These are phyloP conservation scores for Leptosphaerulina australis DNA, from an alignment of 2,329 filamentous ascomycete genomes.

Conservation along the genomic window DNA sequence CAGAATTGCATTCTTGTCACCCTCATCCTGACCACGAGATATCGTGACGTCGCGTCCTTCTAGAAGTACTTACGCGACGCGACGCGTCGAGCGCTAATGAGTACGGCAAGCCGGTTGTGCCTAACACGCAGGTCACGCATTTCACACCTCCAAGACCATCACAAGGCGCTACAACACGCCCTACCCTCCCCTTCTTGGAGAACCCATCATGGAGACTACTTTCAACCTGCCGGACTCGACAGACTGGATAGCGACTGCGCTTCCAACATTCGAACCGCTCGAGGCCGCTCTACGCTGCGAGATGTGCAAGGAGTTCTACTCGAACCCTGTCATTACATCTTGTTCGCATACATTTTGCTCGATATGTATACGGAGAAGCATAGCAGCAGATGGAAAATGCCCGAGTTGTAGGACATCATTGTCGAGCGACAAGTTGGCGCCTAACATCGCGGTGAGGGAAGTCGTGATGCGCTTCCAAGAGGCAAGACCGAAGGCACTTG, in stretches of 20 bases:
- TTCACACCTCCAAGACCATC: conserved; percentile 15
- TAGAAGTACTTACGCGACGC: conserved; percentile 9
- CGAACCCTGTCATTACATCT: conserved; percentile 90
- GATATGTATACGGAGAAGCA: conserved; percentile 85
- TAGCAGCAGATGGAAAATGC: conserved; percentile 84
- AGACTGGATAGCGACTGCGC: conserved; percentile 77
- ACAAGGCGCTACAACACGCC: conserved; percentile 4
- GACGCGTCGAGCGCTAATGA: conserved; percentile 13
- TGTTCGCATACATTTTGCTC: conserved; percentile 98
- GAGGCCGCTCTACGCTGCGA: conserved; percentile 91
- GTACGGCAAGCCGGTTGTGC: conserved; percentile 21
- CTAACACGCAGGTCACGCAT: conserved; percentile 12
- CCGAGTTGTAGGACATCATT: conserved; percentile 79
- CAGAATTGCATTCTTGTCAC: not conserved
- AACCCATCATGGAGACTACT: conserved; percentile 37
- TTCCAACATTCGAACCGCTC: conserved; percentile 70
- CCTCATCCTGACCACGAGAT: not conserved
- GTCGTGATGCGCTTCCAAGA: conserved; percentile 77
- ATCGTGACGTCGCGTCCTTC: conserved; percentile 10
- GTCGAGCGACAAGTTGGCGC: conserved; percentile 82
- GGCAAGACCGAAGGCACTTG: conserved; percentile 67
- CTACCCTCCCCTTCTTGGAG: conserved; percentile 1
- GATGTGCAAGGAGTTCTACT: conserved; percentile 97
- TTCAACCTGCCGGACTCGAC: conserved; percentile 73
- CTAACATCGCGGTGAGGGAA: conserved; percentile 85